Evolutionary conservation across 257 asterid species (phyloP), one percentile per base, ranked within the genome.

Genomic region (Solanum chiquidenum): DNA sequence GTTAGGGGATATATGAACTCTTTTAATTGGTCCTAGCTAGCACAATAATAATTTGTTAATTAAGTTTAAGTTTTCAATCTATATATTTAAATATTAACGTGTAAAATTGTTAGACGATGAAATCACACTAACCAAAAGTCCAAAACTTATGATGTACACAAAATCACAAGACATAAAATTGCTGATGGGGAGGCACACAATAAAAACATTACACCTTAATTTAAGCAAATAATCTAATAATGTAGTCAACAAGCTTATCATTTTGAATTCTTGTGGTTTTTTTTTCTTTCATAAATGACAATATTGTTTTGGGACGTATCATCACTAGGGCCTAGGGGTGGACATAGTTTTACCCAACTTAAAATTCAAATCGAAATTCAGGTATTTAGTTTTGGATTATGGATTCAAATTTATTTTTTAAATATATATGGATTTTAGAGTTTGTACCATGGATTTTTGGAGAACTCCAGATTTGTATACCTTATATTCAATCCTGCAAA

Each of bases 161-260:
- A 76, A n/a, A 33, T 12, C 83, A 76, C 35, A 76, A 40, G 60
- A 76, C n/a, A 10, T 76, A 40, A 55, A 76, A 12, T 25, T 76
- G 84, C 60, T 76, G 34, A 76, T 76, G 84, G 35, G 58, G 7
- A 76, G 60, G 23, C 13, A 76, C 21, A 40, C 25, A 52, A 52
- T 76, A 76, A 23, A 18, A 76, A n/a, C 60, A 76, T n/a, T 76
- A 76, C 12, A n/a, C 35, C 49, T 40, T 31, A 31, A 71, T 71
- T 40, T 40, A 77, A 38, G 58, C 55, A 77, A 40, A 77, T 6
- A 75, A 37, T 23, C 21, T 37, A 23, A 37, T 75, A 75, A 9
- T 20, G 46, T 64, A 27, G 92, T 90, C 84, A 72, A 37, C 27
- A 83, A 88, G 87, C 90, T 86, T 88, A 90, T 90, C 92, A 73